These are phyloP conservation scores for Mallotus repandus DNA, from an alignment of 441 rosid genomes.

Conservation along the genomic window DNA sequence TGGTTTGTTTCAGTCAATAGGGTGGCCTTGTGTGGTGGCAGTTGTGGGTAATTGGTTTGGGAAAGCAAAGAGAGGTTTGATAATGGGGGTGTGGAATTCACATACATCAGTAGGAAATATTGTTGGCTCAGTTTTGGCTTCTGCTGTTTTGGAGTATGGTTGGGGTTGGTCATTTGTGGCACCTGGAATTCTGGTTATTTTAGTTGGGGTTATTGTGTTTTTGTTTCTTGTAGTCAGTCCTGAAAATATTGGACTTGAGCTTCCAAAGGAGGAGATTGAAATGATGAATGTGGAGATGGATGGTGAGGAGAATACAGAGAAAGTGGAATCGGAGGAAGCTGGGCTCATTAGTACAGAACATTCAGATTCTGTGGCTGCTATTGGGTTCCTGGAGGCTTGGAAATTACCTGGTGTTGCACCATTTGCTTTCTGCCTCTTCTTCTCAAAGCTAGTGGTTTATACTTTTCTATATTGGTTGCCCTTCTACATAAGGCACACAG, in stretches of 20 bases:
- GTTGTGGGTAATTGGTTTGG: constrained; percentile 91
- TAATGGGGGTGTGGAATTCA: constrained; percentile 91
- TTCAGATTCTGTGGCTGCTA: constrained; percentile 41
- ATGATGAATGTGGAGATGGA: constrained; percentile 40
- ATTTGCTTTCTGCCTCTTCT: constrained; percentile 81
- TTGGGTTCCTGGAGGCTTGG: constrained; percentile 87
- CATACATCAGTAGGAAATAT: constrained; percentile 89
- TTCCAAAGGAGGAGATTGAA: constrained; percentile 48
- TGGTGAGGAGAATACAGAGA: constrained; percentile 36
- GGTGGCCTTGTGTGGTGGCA: constrained; percentile 97
- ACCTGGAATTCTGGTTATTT: constrained; percentile 69
- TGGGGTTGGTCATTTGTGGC: constrained; percentile 99
- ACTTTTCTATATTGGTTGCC: constrained; percentile 93
- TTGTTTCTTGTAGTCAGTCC: constrained; percentile 71
- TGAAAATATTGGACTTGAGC: constrained; percentile 62
- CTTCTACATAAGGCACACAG: constrained; percentile 86
- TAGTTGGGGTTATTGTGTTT: constrained; percentile 61
- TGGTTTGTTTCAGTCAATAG: constrained; percentile 88
- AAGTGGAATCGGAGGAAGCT: constrained; percentile 57
- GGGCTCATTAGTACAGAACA: constrained; percentile 37
- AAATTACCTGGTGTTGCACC: constrained; percentile 82
- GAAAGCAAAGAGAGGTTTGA: constrained; percentile 88
- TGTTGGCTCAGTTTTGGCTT: constrained; percentile 75
- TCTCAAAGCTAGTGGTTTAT: constrained; percentile 91
- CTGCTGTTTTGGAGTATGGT: constrained; percentile 76